Conservation (phyloP, 2,329 filamentous ascomycete species). For the Penicillium sp. region DNA sequence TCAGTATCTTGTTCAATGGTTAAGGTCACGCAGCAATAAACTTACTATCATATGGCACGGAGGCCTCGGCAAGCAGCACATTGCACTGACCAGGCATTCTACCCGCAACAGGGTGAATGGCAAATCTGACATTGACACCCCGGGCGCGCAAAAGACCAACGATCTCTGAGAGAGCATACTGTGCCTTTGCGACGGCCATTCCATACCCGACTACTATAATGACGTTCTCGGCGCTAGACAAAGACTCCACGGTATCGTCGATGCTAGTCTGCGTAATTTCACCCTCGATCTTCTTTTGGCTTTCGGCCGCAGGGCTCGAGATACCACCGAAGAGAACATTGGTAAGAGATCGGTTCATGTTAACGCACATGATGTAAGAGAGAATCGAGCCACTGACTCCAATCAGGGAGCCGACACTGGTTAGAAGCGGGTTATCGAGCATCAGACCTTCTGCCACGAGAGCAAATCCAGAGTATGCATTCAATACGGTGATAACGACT, state of each 20-base stretch:
- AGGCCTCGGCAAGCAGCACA: slow-evolving; percentile 82
- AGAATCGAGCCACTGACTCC: slow-evolving; percentile 87
- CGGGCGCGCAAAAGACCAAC: slow-evolving; percentile 71
- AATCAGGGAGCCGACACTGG: slow-evolving; percentile 82
- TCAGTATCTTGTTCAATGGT: slow-evolving; percentile 14
- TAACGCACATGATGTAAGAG: slow-evolving; percentile 83
- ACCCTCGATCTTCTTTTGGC: slow-evolving; percentile 76
- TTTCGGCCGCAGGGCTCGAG: slow-evolving; percentile 59
- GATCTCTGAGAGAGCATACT: slow-evolving; percentile 86
- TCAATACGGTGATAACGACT: slow-evolving; percentile 86
- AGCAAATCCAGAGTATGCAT: slow-evolving; percentile 88
- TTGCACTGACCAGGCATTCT: slow-evolving; percentile 95
- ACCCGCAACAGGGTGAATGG: slow-evolving; percentile 86
- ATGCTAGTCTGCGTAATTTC: slow-evolving; percentile 75
- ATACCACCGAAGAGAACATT: slow-evolving; percentile 89
- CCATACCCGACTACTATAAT: slow-evolving; percentile 91
- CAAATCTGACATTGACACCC: slow-evolving; percentile 81
- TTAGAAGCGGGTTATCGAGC: slow-evolving; percentile 83
- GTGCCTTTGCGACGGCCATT: slow-evolving; percentile 92
- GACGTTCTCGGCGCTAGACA: slow-evolving; percentile 76
- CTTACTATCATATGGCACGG: slow-evolving; percentile 78
- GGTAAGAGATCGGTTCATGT: slow-evolving; percentile 87
- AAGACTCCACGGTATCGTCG: slow-evolving; percentile 76
- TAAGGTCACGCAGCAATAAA: not conserved
- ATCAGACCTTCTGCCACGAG: slow-evolving; percentile 90